Conservation (phyloP, 2,329 filamentous ascomycete species). For the Curvularia verruculosa region DNA sequence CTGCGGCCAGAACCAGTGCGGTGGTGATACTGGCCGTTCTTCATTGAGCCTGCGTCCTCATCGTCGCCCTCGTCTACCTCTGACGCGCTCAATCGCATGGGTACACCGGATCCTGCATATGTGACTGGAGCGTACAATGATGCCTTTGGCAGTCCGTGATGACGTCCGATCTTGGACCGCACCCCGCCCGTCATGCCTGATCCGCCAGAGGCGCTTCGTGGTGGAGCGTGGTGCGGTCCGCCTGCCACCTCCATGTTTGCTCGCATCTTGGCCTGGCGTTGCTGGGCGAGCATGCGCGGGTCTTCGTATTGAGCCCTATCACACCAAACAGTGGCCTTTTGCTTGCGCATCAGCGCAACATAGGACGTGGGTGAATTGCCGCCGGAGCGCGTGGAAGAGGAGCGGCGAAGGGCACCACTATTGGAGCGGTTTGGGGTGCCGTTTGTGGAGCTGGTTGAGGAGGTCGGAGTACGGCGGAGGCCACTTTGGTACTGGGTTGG, state of each 20-base stretch:
- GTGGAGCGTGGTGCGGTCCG: conserved; percentile 51
- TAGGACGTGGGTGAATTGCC: conserved; percentile 73
- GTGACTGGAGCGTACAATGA: conserved; percentile 82
- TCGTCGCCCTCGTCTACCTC: conserved; percentile 90
- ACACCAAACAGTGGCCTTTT: conserved; percentile 98
- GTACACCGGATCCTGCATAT: conserved; percentile 77
- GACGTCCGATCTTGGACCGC: conserved; percentile 78
- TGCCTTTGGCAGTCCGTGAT: conserved; percentile 80
- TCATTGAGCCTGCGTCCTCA: conserved; percentile 65
- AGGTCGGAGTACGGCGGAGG: conserved; percentile 66
- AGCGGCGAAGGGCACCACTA: conserved; percentile 68
- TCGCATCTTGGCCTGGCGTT: conserved; percentile 83
- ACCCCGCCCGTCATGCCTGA: conserved; percentile 58
- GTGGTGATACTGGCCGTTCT: conserved; percentile 61
- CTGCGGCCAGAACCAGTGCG: conserved; percentile 76
- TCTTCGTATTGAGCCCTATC: conserved; percentile 93
- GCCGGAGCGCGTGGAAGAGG: conserved; percentile 79
- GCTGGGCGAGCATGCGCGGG: conserved; percentile 79
- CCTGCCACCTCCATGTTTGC: conserved; percentile 84
- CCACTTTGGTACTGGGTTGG: conserved; percentile 43
- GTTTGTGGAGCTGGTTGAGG: conserved; percentile 69
- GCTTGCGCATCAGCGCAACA: conserved; percentile 92
- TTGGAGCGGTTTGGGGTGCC: conserved; percentile 56
- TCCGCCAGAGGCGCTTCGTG: conserved; percentile 48
- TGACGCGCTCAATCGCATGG: conserved; percentile 89